Base-by-base conservation (phyloP, 495 filamentous ascomycete genomes). In the Penicillium arizonense region DNA sequence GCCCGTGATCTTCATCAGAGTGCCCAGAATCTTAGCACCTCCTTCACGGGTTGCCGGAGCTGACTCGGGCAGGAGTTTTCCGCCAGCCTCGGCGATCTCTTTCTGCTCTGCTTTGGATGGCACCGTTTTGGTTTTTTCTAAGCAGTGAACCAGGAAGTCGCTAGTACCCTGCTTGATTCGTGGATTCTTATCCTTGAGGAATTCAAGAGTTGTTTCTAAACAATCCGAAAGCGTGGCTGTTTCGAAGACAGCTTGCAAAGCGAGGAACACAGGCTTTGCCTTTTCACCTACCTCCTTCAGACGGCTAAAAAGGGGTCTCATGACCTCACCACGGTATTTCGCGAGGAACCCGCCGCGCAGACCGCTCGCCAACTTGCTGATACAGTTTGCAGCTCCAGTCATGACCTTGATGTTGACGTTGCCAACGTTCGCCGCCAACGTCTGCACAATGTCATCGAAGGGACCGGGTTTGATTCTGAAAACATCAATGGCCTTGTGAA, bases 1-100 rank as follows among this genome's bases (percentile, higher is more conserved):
- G 38, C 95, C 93, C 77, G 97, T 87, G 42, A 99, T 97, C 78
- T 97, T 97, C 94, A 97, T 97, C 56, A 99, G 68, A 1, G 91
- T 96, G 54, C 95, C 95, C 14, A 99, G 75, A 32, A 91, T 83
- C 62, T 99, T 95, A 11, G 92, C 91, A 62, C 90, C 94, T 38
- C 89, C 89, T 34, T 90, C 87, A 65, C 95, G 82, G 37, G 92
- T 83, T 10, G 78, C 89, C 61, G 95, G 93, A 47, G 80, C 88
- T 1, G 89, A 89, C 56, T 99, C 95, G 0, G 92, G 86, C 1
- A 97, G 80, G 9, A 97, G 77, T 67, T 96, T 97, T 45, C 88
- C 95, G 13, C 84, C 85, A 3, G 84, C 82, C 52, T 96, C 95
- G 1, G 91, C 87, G 30, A 97, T 94, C 18, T 82, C 82, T 54